Percentiles rank a stretch among this genome's conserved stretches.
Evolutionary conservation across 2,329 filamentous ascomycete genomes (phyloP).

Genomic region (Rutstroemia sydowiana): DNA sequence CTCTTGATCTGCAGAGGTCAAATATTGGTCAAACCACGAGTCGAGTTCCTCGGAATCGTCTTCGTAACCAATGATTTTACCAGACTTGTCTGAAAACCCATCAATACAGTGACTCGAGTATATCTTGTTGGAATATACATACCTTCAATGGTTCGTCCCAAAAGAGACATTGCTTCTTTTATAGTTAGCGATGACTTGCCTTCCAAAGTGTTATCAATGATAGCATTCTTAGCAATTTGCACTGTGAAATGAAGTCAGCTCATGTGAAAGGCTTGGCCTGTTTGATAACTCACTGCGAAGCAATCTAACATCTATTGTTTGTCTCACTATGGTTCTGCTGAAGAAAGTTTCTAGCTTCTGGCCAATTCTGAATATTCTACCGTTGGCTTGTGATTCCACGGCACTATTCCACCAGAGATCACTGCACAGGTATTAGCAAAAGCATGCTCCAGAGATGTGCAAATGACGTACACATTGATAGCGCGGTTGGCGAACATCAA

Average conservation of each 20-base stretch:
- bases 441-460: neutral
- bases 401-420: constrained; percentile 1
- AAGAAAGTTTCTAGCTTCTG: neutral
- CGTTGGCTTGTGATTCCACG: neutral
- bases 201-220: neutral
- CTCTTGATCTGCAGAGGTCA: no score
- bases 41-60: no score
- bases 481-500: neutral
- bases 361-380: neutral
- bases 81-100: no score
- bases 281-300: neutral
- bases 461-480: neutral
- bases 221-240: neutral
- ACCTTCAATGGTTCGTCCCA: neutral
- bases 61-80: no score
- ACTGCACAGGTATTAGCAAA: neutral
- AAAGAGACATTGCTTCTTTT: neutral
- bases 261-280: neutral
- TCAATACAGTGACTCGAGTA: neutral
- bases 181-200: neutral
- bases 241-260: neutral
- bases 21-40: no score
- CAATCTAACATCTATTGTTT: neutral
- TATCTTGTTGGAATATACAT: neutral
- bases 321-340: neutral